Conservation (phyloP, 1,284 basidiomycete genomes). For the Hymenochaete sp. region DNA sequence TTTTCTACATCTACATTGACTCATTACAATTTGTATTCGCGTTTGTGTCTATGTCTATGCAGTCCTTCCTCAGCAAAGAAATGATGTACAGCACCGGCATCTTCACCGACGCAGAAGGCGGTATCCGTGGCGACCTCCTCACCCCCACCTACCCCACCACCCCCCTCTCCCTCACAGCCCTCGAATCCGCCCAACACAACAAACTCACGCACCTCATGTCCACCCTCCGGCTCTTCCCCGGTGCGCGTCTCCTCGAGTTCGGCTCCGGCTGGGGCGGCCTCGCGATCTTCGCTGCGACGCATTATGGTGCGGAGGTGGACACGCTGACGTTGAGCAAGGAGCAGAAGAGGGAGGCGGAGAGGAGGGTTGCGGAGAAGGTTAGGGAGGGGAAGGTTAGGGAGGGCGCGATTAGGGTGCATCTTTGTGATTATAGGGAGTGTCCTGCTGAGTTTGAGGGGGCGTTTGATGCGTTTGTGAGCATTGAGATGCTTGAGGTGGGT, state of each 20-base stretch:
- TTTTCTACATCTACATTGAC: not conserved
- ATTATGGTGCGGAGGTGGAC: slow-evolving; percentile 76
- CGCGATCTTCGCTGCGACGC: slow-evolving; percentile 69
- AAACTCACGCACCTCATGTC: slow-evolving; percentile 76
- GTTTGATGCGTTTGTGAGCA: slow-evolving; percentile 83
- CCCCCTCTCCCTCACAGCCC: slow-evolving; percentile 47
- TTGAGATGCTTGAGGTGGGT: slow-evolving; percentile 83
- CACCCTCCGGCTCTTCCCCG: slow-evolving; percentile 67
- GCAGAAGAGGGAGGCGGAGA: slow-evolving; percentile 81
- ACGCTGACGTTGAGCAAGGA: slow-evolving; percentile 80
- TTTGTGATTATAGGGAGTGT: slow-evolving; percentile 81
- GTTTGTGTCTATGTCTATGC: slow-evolving; percentile 20
- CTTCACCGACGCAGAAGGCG: slow-evolving; percentile 66
- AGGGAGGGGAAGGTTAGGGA: slow-evolving; percentile 46
- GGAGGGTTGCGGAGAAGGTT: slow-evolving; percentile 66
- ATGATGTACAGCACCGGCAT: slow-evolving; percentile 93
- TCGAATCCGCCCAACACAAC: slow-evolving; percentile 74
- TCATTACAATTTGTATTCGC: slow-evolving; percentile 24
- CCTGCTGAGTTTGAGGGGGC: slow-evolving; percentile 67
- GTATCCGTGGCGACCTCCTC: slow-evolving; percentile 56
- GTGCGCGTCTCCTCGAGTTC: slow-evolving; percentile 79
- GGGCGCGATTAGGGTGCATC: slow-evolving; percentile 80
- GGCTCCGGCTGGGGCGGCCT: slow-evolving; percentile 91
- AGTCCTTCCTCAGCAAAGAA: slow-evolving; percentile 77
- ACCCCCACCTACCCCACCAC: slow-evolving; percentile 39